Evolutionary conservation across 176 grass and related monocot genomes (phyloP).

Genomic region (Urochloa ruziziensis): DNA sequence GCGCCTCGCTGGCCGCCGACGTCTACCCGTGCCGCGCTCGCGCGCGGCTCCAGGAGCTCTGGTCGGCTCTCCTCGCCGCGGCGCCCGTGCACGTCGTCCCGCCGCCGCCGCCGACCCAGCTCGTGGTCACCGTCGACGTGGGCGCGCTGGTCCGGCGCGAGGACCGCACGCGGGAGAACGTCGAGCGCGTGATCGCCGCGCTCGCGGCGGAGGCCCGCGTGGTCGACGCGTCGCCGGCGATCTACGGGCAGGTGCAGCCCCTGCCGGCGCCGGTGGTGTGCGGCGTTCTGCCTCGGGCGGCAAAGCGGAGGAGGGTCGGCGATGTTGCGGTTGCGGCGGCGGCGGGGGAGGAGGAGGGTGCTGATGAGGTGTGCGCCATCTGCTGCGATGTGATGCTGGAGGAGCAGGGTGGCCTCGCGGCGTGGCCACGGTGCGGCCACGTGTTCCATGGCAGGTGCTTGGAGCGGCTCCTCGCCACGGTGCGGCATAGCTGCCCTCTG

Average conservation of each 20-base stretch:
- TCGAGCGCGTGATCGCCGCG: background rate
- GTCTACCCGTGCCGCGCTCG: background rate
- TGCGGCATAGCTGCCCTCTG: background rate
- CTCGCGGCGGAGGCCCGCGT: background rate
- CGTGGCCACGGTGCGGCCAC: background rate
- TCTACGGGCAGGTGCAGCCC: background rate
- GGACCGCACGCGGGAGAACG: background rate
- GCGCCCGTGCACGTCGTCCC: background rate
- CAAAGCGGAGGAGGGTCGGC: background rate
- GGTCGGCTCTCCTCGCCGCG: background rate
- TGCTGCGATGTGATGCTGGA: background rate
- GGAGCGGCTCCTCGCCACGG: background rate
- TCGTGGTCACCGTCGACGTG: background rate
- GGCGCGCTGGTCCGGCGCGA: background rate
- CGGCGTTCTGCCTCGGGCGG: background rate
- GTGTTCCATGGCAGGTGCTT: conserved; percentile 5
- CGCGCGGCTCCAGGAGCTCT: background rate
- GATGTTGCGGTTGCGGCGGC: too few relatives aligned
- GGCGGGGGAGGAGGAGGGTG: background rate
- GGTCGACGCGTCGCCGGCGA: background rate
- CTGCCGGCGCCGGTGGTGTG: background rate
- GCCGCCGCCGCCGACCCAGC: too few relatives aligned
- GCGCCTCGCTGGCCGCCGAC: background rate
- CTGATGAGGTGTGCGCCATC: background rate
- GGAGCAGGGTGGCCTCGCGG: background rate